phyloP scores from a whole-genome alignment of 495 filamentous ascomycete genomes.

The Darksidea phi region DNA sequence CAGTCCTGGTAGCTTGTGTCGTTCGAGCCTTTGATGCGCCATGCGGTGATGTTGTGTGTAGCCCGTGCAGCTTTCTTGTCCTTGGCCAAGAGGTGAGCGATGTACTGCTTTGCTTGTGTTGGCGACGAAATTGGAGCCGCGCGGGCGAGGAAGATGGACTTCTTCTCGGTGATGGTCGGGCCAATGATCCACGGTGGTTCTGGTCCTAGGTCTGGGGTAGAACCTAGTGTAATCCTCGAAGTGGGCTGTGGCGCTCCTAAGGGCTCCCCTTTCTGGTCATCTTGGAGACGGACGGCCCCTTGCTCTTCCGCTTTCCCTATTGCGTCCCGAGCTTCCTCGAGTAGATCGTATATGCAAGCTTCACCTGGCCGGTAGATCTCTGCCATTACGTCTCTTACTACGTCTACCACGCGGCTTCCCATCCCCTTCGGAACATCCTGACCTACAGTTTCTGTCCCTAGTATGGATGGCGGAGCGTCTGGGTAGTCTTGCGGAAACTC shows the following conservation, averaged over 20 bases:
- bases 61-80: constrained; percentile 81
- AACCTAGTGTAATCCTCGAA: constrained; percentile 36
- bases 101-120: constrained; percentile 63
- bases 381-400: constrained; percentile 64
- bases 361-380: constrained; percentile 67
- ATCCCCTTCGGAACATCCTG: constrained; percentile 57
- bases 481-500: constrained; percentile 73
- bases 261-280: constrained; percentile 20
- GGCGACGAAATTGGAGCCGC: constrained; percentile 64
- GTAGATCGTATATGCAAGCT: constrained; percentile 84
- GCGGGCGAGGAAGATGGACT: constrained; percentile 83
- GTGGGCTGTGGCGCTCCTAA: background rate
- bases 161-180: constrained; percentile 70
- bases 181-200: constrained; percentile 71
- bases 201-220: constrained; percentile 41
- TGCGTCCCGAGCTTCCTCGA: constrained; percentile 61
- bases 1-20: constrained; percentile 76
- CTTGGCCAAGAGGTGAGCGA: constrained; percentile 70
- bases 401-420: constrained; percentile 62
- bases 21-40: constrained; percentile 57
- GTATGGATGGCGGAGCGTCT: constrained; percentile 61
- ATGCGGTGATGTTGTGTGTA: constrained; percentile 86
- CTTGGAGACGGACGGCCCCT: constrained; percentile 17
- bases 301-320: constrained; percentile 43
- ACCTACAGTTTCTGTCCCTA: constrained; percentile 64